These are phyloP conservation scores for Sphagnum tenellum DNA, from an alignment of 225 moss, liverwort and hornwort species.

Conservation along the genomic window DNA sequence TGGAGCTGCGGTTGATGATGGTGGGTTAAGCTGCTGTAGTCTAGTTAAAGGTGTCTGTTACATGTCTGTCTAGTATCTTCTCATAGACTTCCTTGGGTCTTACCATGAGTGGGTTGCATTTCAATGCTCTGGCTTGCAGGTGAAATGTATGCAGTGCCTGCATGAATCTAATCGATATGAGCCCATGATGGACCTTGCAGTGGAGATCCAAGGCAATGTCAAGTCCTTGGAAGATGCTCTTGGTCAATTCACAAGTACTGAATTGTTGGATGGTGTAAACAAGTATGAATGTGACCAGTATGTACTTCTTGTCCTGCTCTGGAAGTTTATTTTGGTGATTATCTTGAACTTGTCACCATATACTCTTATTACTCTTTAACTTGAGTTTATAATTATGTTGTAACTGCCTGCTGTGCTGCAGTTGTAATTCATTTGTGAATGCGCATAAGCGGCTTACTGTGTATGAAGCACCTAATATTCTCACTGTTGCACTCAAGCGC, in stretches of 20 bases:
- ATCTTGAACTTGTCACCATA: too few species aligned
- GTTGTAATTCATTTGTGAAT: constrained; percentile 80
- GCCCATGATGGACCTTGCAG: constrained; percentile 97
- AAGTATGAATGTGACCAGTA: constrained; percentile 96
- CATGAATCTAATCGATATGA: constrained; percentile 95
- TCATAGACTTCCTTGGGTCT: too few species aligned
- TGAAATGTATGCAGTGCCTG: constrained; percentile 85
- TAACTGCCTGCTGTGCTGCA: constrained; percentile 11
- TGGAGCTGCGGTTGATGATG: too few species aligned
- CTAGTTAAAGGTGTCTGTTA: too few species aligned
- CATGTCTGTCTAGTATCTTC: too few species aligned
- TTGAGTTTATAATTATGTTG: too few species aligned
- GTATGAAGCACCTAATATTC: constrained; percentile 85
- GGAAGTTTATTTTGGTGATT: too few species aligned
- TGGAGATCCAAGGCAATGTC: constrained; percentile 93
- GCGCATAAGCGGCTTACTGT: constrained; percentile 82
- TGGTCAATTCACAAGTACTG: constrained; percentile 73
- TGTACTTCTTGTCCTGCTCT: constrained; percentile 14
- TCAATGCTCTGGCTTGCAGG: constrained; percentile 53
- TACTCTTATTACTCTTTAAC: too few species aligned
- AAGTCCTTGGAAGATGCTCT: constrained; percentile 85
- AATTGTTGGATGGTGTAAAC: constrained; percentile 90
- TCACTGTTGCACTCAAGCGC: constrained; percentile 80
- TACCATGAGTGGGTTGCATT: background rate
- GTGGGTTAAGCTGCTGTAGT: too few species aligned